Evolutionary conservation across 345 rosid genomes (phyloP).

Genomic region (Melaleuca alternifolia): DNA sequence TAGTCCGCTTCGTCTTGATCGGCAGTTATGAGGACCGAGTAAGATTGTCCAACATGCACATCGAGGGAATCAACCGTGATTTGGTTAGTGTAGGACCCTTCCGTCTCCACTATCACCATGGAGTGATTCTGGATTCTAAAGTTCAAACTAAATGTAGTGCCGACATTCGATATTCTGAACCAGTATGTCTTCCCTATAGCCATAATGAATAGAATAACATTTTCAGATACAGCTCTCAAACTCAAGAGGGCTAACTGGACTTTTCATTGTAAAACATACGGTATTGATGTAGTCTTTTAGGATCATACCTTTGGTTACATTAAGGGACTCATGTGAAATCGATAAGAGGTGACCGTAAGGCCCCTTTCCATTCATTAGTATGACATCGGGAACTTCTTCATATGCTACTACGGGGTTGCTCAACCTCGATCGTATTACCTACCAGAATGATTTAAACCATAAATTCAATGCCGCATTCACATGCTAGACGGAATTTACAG

Average conservation of each 20-base stretch:
- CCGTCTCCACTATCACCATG: constrained; percentile 38
- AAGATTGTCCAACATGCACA: constrained; percentile 39
- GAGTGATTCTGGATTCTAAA: constrained; percentile 33
- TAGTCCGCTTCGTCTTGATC: constrained; percentile 26
- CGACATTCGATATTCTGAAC: constrained; percentile 39
- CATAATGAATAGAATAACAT: neutral
- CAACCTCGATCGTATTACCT: constrained; percentile 17
- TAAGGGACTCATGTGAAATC: constrained; percentile 24
- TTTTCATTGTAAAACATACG: neutral
- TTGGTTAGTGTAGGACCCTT: constrained; percentile 37
- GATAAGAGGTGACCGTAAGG: constrained; percentile 13
- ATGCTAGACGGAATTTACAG: neutral
- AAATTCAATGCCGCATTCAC: neutral
- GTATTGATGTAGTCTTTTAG: neutral
- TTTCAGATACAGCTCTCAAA: neutral
- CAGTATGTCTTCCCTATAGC: constrained; percentile 27
- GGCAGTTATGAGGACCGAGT: constrained; percentile 31
- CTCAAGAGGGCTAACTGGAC: neutral
- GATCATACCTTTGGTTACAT: constrained; percentile 29
- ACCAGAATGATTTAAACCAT: neutral
- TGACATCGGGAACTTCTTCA: constrained; percentile 8
- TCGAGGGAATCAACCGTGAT: constrained; percentile 20
- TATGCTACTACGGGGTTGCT: neutral
- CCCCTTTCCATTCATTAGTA: constrained; percentile 46
- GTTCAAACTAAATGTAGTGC: constrained; percentile 16